Base-by-base conservation (phyloP, 2,329 filamentous ascomycete genomes). In the Passalora sequoiae region DNA sequence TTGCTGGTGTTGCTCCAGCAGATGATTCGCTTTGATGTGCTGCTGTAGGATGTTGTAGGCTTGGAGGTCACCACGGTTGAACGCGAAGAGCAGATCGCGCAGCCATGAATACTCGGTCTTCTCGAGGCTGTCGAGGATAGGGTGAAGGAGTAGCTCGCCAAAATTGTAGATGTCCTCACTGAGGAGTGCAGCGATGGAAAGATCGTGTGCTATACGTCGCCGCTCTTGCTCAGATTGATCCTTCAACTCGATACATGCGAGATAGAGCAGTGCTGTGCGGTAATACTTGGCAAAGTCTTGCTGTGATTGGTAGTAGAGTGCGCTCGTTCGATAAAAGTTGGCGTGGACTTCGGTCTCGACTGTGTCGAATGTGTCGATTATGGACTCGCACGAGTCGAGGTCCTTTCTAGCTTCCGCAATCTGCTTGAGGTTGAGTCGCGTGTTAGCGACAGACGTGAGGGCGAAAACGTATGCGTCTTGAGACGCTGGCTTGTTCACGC, bases 111-210 rank as follows among this genome's bases (percentile, higher is more conserved):
- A 80, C 30, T 83, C 77, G 17, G 84, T 82, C 58, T 83, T 80
- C 60, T 75, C 75, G 40, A 98, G 79, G 15, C 85, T 83, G 62
- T 95, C 86, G 51, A 98, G 82, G 62, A 98, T 94, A 3, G 92
- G 92, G 66, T 98, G 92, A 56, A 98, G 79, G 22, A 98, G 80
- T n/a, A 98, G 83, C 74, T 98, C 92, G 66, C 92, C 92, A 59
- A 98, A 98, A 74, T 98, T 98, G 80, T 98, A 97, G 71, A 97
- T 98, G 60, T 81, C 87, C 61, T 91, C 86, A 38, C 89, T 96
- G 28, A 96, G 86, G 6, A 98, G 77, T 7, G 92, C 92, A 20
- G 92, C 89, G 41, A 97, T 83, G 61, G 86, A 86, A 50, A 98
- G 82, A 66, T 96, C 89, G 70, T 95, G 94, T 32, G 92, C 92